Evolutionary conservation across 176 grass and related monocot genomes (phyloP).

Genomic region (Urochloa ruziziensis): DNA sequence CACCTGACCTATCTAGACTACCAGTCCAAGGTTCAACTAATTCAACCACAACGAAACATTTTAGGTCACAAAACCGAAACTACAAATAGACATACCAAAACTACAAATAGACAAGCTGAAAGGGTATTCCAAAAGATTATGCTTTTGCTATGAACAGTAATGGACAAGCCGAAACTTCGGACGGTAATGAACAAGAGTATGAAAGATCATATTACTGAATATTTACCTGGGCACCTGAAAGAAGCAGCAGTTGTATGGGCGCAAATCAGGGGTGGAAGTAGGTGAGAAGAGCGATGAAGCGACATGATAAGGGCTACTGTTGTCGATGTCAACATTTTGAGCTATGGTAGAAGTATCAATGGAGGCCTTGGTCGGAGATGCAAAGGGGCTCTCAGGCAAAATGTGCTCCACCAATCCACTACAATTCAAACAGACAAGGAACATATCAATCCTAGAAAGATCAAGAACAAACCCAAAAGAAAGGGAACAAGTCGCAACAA

Average conservation of each 20-base stretch:
- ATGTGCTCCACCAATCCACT: conserved; percentile 72
- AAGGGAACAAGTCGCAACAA: conserved; percentile 8
- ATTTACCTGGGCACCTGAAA: conserved; percentile 83
- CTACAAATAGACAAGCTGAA: no score
- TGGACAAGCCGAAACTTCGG: no score
- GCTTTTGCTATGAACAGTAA: background rate
- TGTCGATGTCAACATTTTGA: conserved; percentile 19
- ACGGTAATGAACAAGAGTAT: background rate
- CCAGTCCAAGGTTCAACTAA: background rate
- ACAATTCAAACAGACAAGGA: conserved; percentile 37
- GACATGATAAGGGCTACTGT: conserved; percentile 34
- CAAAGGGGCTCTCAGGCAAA: conserved; percentile 75
- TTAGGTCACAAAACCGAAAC: no score
- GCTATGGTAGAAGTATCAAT: background rate
- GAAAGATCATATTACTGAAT: background rate
- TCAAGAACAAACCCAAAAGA: background rate
- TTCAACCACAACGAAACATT: background rate
- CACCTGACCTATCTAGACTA: background rate
- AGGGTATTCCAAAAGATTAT: no score
- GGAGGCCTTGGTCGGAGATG: conserved; percentile 63
- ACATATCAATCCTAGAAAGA: conserved; percentile 28
- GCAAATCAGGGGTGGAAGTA: conserved; percentile 51
- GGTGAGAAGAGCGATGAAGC: conserved; percentile 56
- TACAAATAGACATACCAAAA: no score
- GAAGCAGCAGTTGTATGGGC: conserved; percentile 75